Evolutionary conservation across 2,329 filamentous ascomycete genomes (phyloP).

Genomic region (Alternaria atra): DNA sequence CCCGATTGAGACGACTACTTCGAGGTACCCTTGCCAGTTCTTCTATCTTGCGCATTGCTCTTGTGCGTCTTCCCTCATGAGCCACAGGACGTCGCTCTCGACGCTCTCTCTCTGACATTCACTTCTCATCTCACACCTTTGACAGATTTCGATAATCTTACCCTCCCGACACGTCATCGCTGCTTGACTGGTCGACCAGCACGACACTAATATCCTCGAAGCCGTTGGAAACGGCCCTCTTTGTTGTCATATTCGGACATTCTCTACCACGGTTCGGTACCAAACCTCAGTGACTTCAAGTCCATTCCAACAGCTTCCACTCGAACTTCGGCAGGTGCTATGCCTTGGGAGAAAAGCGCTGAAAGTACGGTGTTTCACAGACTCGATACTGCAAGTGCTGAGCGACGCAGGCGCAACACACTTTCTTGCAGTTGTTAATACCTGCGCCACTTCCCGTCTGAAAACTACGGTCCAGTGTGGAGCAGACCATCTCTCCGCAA

Average conservation of each 20-base stretch:
- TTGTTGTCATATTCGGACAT: slow-evolving; percentile 17
- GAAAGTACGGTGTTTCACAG: slow-evolving; percentile 9
- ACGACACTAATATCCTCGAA: slow-evolving; percentile 22
- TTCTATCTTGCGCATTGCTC: slow-evolving; percentile 23
- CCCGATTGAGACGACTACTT: slow-evolving; percentile 23
- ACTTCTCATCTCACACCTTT: slow-evolving; percentile 15
- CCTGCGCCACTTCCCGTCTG: slow-evolving; percentile 23
- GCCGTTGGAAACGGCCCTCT: slow-evolving; percentile 23
- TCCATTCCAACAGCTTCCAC: background rate
- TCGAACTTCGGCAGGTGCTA: slow-evolving; percentile 10
- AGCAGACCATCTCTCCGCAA: slow-evolving; percentile 10
- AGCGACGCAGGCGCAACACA: background rate
- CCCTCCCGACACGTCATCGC: slow-evolving; percentile 11
- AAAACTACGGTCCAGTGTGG: slow-evolving; percentile 20
- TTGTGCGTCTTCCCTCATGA: slow-evolving; percentile 20
- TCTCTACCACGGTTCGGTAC: slow-evolving; percentile 32
- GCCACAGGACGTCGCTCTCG: slow-evolving; percentile 19
- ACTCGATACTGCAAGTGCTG: slow-evolving; percentile 3
- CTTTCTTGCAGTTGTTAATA: background rate
- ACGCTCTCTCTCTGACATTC: slow-evolving; percentile 16
- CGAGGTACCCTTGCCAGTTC: slow-evolving; percentile 28
- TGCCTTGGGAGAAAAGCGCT: slow-evolving; percentile 7
- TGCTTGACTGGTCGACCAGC: slow-evolving; percentile 24
- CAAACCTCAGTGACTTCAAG: slow-evolving; percentile 5
- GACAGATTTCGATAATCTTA: slow-evolving; percentile 13